A percentile compares a stretch with the other conserved stretches of the same genome.
Conservation (phyloP, 31 red algal genomes). For the Odonthalia washingtoniensis region DNA sequence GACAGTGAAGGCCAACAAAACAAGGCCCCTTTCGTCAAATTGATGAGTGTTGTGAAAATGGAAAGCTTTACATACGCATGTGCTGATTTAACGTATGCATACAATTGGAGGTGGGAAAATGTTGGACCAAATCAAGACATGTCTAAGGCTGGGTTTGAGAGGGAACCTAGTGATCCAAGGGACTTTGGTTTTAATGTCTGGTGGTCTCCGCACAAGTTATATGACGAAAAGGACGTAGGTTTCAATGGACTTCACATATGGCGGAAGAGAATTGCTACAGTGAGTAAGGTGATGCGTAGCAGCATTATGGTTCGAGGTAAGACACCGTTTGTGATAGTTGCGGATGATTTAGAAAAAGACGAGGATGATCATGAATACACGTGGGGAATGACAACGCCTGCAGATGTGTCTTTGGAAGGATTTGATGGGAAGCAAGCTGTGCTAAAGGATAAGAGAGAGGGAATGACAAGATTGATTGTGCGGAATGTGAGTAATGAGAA, state of each 20-base stretch:
- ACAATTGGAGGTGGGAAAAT: constrained; percentile 74
- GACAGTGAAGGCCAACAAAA: constrained; percentile 70
- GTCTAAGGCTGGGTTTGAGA: constrained; percentile 51
- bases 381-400: constrained; percentile 71
- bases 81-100: constrained; percentile 75
- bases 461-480: constrained; percentile 29
- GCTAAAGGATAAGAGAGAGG: constrained; percentile 26
- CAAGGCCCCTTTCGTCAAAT: constrained; percentile 73
- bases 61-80: constrained; percentile 58
- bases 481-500: constrained; percentile 11
- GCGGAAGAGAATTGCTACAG: constrained; percentile 64
- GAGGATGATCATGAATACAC: constrained; percentile 54
- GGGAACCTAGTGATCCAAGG: constrained; percentile 63
- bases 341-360: constrained; percentile 62
- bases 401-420: constrained; percentile 46
- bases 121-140: constrained; percentile 57
- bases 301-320: constrained; percentile 45
- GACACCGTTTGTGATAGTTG: constrained; percentile 63
- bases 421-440: constrained; percentile 66
- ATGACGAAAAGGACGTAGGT: constrained; percentile 68
- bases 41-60: constrained; percentile 22
- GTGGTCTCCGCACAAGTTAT: constrained; percentile 70
- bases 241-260: constrained; percentile 75
- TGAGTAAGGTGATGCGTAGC: constrained; percentile 57
- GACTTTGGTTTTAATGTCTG: constrained; percentile 65